Conservation (phyloP, 1,284 basidiomycete species). For the Heimioporus retisporus region DNA sequence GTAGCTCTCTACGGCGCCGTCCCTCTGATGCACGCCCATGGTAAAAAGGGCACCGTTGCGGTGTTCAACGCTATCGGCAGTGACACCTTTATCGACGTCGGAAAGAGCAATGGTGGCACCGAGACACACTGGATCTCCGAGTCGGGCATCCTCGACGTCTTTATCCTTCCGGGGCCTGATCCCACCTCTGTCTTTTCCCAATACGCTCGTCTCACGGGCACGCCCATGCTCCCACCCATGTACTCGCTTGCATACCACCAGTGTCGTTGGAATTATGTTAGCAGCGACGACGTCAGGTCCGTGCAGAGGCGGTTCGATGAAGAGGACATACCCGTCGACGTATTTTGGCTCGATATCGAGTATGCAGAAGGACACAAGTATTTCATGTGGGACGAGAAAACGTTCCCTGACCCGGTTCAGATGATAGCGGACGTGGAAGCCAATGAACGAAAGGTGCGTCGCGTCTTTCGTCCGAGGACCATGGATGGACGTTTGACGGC, state of each 20-base stretch:
- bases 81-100: constrained; percentile 97
- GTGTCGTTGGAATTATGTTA: constrained; percentile 99
- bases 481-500: background rate
- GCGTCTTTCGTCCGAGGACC: background rate
- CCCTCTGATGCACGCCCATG: constrained; percentile 95
- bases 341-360: constrained; percentile 99
- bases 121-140: constrained; percentile 98
- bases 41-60: constrained; percentile 85
- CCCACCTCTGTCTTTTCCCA: constrained; percentile 87
- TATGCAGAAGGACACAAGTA: constrained; percentile 96
- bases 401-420: constrained; percentile 93
- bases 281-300: constrained; percentile 89
- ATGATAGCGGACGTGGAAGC: constrained; percentile 94
- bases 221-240: constrained; percentile 88
- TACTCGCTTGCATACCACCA: constrained; percentile 98
- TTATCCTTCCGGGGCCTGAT: constrained; percentile 93
- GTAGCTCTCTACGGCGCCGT: constrained; percentile 96
- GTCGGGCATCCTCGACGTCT: constrained; percentile 95
- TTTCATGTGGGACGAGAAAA: constrained; percentile 96
- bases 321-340: constrained; percentile 95
- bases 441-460: constrained; percentile 83
- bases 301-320: constrained; percentile 93
- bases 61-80: constrained; percentile 94
- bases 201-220: constrained; percentile 89
- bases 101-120: constrained; percentile 58